Conservation (phyloP, 179 eudicot species). For the Beta macrorhiza region DNA sequence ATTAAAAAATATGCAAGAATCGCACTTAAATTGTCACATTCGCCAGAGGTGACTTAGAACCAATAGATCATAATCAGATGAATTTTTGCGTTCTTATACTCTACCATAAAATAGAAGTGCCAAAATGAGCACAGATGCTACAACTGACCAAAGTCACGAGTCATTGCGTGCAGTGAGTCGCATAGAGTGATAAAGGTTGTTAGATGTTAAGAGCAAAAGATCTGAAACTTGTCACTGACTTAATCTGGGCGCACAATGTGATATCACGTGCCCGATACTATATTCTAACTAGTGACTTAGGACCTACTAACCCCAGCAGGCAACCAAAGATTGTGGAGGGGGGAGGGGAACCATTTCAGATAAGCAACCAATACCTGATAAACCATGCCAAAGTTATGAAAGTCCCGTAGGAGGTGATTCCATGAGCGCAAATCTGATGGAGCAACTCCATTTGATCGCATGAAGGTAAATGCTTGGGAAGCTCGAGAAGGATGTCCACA, state of each 20-base stretch:
- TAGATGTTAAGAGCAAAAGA: background rate
- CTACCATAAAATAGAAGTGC: background rate
- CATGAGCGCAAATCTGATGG: constrained; percentile 39
- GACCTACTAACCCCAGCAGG: background rate
- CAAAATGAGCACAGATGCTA: background rate
- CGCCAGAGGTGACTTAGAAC: background rate
- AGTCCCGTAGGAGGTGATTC: constrained; percentile 49
- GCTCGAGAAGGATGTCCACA: constrained; percentile 54
- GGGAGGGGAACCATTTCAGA: constrained; percentile 22
- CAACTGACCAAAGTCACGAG: background rate
- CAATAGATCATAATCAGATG: background rate
- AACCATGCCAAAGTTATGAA: constrained; percentile 47
- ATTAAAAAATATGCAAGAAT: background rate
- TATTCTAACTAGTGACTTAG: background rate
- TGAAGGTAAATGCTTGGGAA: constrained; percentile 41
- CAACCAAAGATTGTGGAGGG: background rate
- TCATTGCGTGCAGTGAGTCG: background rate
- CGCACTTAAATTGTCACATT: background rate
- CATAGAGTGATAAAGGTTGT: background rate
- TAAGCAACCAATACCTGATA: constrained; percentile 46
- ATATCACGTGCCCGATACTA: background rate
- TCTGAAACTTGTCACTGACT: background rate
- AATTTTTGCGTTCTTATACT: background rate
- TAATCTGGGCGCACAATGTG: background rate
- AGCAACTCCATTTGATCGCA: constrained; percentile 40